Conservation (phyloP, 192 early-diverging fungal species). For the Piromyces sp. region DNA sequence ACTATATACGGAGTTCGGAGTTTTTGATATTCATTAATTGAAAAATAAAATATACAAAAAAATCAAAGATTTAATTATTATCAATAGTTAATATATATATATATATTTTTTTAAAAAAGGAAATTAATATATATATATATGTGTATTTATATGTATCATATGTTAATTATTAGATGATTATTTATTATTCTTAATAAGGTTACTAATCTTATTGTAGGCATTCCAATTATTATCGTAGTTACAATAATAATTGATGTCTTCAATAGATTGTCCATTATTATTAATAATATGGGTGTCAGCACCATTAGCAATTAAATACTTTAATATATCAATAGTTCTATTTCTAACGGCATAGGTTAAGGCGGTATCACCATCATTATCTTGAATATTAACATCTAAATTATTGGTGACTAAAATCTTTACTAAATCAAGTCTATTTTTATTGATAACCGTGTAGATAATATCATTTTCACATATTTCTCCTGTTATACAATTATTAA, state of each 20-base stretch:
- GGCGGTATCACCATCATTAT: not conserved
- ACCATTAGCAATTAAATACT: not conserved
- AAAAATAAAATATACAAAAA: too few relatives aligned
- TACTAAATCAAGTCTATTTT: not conserved
- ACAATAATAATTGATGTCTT: not conserved
- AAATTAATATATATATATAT: too few relatives aligned
- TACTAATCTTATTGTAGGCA: not conserved
- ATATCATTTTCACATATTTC: not conserved
- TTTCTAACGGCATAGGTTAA: not conserved
- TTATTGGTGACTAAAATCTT: not conserved
- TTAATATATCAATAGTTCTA: not conserved
- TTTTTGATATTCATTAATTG: too few relatives aligned
- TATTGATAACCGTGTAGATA: not conserved
- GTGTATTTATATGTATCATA: too few relatives aligned
- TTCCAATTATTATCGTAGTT: not conserved
- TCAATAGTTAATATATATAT: too few relatives aligned
- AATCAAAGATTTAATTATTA: too few relatives aligned
- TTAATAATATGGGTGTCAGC: not conserved
- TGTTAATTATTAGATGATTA: not conserved
- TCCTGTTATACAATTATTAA: not conserved
- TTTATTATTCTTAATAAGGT: not conserved
- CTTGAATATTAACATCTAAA: not conserved
- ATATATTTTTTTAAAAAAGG: too few relatives aligned
- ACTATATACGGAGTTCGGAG: too few relatives aligned
- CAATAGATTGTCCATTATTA: not conserved